phyloP scores from a whole-genome alignment of 257 asterid genomes.

The Anisodus tanguticus region DNA sequence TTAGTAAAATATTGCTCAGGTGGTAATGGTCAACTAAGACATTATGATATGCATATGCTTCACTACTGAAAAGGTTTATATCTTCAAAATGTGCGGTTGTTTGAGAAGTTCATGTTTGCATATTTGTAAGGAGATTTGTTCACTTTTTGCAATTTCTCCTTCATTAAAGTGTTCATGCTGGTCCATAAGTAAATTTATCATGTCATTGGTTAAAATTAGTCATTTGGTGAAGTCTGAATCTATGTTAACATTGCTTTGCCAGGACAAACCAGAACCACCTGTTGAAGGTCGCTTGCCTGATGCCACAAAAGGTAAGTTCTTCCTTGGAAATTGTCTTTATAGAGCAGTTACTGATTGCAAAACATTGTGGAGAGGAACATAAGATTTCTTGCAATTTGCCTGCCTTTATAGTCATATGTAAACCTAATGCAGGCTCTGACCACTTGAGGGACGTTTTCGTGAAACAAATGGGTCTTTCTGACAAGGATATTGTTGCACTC shows the following conservation, averaged over 20 bases:
- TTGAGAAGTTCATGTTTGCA: neutral
- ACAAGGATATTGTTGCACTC: conserved; percentile 76
- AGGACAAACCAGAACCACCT: conserved; percentile 82
- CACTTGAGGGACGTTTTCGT: conserved; percentile 82
- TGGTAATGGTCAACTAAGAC: neutral
- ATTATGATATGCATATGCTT: conserved; percentile 17
- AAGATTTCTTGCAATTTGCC: neutral
- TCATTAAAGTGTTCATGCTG: neutral
- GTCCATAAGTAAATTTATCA: neutral
- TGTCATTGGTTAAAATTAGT: neutral
- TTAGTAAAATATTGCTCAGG: neutral
- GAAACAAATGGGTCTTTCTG: conserved; percentile 83
- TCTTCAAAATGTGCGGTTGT: neutral
- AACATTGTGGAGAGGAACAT: neutral
- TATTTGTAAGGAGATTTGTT: neutral
- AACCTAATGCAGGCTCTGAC: conserved; percentile 58
- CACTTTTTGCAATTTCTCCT: neutral
- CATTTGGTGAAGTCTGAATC: neutral
- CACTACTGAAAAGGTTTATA: neutral
- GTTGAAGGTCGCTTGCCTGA: conserved; percentile 83
- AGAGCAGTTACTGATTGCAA: neutral
- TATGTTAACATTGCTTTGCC: conserved; percentile 28
- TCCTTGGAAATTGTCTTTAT: neutral
- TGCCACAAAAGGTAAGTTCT: conserved; percentile 72
- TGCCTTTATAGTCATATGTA: neutral